Base-by-base conservation (phyloP, 1,139 yeast species). In the Candida sp. region DNA sequence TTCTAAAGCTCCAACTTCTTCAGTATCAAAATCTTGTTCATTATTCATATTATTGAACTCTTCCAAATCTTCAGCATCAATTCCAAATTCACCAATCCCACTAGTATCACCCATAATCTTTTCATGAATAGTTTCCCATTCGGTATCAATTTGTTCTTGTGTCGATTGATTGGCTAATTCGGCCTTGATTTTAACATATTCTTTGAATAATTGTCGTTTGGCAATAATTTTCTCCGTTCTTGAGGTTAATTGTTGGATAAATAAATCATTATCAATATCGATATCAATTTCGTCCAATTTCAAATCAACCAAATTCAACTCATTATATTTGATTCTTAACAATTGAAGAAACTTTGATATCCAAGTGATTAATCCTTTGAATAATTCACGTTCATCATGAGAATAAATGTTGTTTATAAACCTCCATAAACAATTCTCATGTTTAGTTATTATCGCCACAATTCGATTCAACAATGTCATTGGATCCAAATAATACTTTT, bases 401-500 rank as follows among this genome's bases (percentile, higher is more conserved):
- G 73, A 55, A 60, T 90, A 90, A 22, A 90, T 77, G 44, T 84
- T 82, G 56, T 88, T 91, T 46, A 91, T 71, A 54, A 91, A 91
- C 45, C 70, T 70, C 74, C 87, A 89, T 43, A 87, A 73, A 11
- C 83, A 72, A 43, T 78, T 79, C 49, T 87, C 86, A 60, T 90
- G 95, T 23, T 80, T 77, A 40, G 83, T 82, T 39, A 88, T 75
- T 23, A 90, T 64, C 5, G 69, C 72, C 57, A 85, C 79, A 39
- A 90, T 75, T 40, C 78, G 74, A 46, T 84, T 81, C 32, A 89
- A 95, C 45, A 88, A 72, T 56, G 64, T 77, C 55, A 66, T 59
- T 1, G 77, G 60, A 40, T 64, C 76, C 54, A 63, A 63, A 49
- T 58, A 71, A 56, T 66, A 81, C 42, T 76, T 69, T 25, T 72